Evolutionary conservation across 2,329 filamentous ascomycete species (phyloP), one percentile per base, ranked within the genome.

Genomic region (Ceratocystis eucalypticola): DNA sequence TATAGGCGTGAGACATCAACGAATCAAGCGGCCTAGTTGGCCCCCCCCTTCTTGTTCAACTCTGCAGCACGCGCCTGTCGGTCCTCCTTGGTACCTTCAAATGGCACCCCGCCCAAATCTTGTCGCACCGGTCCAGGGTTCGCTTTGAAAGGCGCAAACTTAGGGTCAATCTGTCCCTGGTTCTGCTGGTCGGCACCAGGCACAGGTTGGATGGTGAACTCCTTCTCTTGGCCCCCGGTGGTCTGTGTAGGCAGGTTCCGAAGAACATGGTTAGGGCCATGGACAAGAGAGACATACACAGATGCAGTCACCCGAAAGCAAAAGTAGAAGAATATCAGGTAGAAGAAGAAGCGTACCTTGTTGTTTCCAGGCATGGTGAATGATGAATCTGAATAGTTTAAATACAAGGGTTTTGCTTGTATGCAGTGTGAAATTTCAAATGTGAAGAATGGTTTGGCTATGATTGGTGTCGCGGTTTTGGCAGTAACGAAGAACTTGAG

Each of bases 71-170:
- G 85, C 12, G 81, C 84, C 71, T 80, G 77, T 65, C 87, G 82
- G 72, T 90, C 87, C 73, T 88, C 86, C 75, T 87, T 88, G 67
- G 81, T 84, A 17, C 83, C 84, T 76, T 86, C 83, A 73, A 81
- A 73, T 63, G 80, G 73, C 44, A 75, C 75, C 17, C 79, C 79
- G 76, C 84, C 80, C 68, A 80, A 77, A 69, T 83, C 74, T 20
- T 81, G 77, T 30, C 84, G 71, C 33, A 77, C 84, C 17, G 84
- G 84, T 44, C 84, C 84, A 12, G 83, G 84, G 64, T 81, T 76
- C 20, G 83, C 83, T 66, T 79, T 73, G 72, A 81, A 78, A 45
- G 81, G 77, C 65, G 78, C 76, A 71, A 83, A 79, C 73, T 80
- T 79, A 71, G 76, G 72, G 73, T 80, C 75, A 15, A 30, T 1